A percentile compares a stretch with the other conserved stretches of the same genome.
Conservation (phyloP, 148 eudicot genomes). For the Heliamphora exappendiculata region DNA sequence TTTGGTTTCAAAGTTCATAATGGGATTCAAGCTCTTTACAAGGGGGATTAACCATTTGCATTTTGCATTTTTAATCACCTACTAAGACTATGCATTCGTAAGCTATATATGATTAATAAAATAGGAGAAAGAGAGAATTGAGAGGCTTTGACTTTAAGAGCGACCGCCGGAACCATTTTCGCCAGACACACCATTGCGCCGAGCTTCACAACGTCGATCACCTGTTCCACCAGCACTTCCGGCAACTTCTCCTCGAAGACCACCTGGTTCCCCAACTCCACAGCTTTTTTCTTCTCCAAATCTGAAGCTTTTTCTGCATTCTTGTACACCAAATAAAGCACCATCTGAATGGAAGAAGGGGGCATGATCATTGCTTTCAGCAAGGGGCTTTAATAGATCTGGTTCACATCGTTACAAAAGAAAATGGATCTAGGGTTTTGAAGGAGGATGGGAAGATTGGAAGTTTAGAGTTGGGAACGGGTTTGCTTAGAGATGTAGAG, state of each 20-base stretch:
- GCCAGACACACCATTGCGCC: constrained; percentile 17
- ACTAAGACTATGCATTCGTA: no score
- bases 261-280: neutral
- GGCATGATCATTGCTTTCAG: no score
- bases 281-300: constrained; percentile 25
- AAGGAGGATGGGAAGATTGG: constrained; percentile 25
- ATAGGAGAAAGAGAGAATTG: no score
- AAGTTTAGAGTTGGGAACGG: constrained; percentile 41
- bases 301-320: neutral
- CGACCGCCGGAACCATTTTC: constrained; percentile 13
- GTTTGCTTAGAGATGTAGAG: constrained; percentile 31
- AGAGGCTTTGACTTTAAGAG: neutral
- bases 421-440: constrained; percentile 32
- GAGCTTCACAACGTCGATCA: constrained; percentile 41
- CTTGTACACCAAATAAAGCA: constrained; percentile 43
- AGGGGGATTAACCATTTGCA: no score
- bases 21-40: no score
- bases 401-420: no score
- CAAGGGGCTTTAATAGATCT: no score
- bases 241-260: constrained; percentile 11
- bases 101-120: no score
- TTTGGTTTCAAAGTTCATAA: no score
- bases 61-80: no score
- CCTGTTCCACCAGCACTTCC: constrained; percentile 24
- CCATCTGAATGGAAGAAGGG: constrained; percentile 69